Percentiles rank a stretch among this genome's conserved stretches.
These are phyloP conservation scores for Termitomyces sp. DNA, from an alignment of 768 basidiomycete genomes.

Conservation along the genomic window DNA sequence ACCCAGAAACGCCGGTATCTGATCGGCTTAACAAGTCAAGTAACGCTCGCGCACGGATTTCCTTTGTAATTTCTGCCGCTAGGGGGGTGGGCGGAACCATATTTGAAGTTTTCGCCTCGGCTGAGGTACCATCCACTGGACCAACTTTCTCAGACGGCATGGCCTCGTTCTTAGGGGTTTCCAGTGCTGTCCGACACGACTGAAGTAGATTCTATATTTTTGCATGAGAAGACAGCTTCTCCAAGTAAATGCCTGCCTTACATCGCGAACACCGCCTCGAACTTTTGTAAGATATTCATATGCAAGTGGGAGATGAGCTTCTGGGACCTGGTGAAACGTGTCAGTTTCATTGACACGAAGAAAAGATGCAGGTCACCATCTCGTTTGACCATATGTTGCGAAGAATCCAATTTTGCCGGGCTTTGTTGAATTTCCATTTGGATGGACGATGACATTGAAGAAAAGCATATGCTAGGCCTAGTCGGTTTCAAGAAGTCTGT, in stretches of 20 bases:
- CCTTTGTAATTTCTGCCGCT: background rate
- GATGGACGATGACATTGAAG: slow-evolving; percentile 40
- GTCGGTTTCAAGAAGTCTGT: background rate
- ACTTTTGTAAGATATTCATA: slow-evolving; percentile 40
- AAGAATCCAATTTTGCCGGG: slow-evolving; percentile 69
- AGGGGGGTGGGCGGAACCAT: background rate
- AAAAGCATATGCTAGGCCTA: slow-evolving; percentile 50
- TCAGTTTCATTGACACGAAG: background rate
- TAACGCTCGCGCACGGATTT: slow-evolving; percentile 4
- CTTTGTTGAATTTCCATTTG: slow-evolving; percentile 72
- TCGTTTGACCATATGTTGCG: slow-evolving; percentile 56
- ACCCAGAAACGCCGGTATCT: background rate
- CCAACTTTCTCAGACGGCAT: background rate
- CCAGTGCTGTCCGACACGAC: slow-evolving; percentile 9
- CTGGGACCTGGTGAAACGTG: slow-evolving; percentile 39
- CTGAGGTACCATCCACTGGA: background rate
- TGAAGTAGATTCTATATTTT: slow-evolving; percentile 10
- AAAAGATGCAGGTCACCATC: slow-evolving; percentile 26
- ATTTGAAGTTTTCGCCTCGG: background rate
- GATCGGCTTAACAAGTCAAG: slow-evolving; percentile 1
- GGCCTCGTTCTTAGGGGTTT: background rate
- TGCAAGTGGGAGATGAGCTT: slow-evolving; percentile 39
- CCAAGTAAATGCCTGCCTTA: slow-evolving; percentile 13
- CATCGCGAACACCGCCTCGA: slow-evolving; percentile 43
- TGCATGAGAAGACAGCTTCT: background rate